A percentile compares a stretch with the other conserved stretches of the same genome.
Conservation (phyloP, 2,329 filamentous ascomycete genomes). For the Lithohypha guttulata region DNA sequence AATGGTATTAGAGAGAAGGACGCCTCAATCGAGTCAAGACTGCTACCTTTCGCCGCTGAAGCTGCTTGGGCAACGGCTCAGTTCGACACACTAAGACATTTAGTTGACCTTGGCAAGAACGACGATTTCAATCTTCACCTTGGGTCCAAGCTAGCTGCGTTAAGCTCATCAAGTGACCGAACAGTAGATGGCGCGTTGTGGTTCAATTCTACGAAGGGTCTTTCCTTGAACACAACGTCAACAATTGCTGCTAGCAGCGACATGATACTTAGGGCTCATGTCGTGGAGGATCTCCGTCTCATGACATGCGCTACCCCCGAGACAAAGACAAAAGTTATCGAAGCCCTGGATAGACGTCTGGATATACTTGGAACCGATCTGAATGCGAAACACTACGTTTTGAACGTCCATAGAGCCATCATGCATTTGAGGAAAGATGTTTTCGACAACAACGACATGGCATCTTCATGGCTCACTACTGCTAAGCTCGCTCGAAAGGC, state of each 20-base stretch:
- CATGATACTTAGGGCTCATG: constrained; percentile 73
- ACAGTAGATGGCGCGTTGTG: constrained; percentile 48
- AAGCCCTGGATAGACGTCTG: constrained; percentile 62
- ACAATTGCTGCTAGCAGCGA: constrained; percentile 80
- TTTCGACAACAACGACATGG: constrained; percentile 64
- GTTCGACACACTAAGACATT: constrained; percentile 64
- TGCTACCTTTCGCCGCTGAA: constrained; percentile 78
- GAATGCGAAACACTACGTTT: constrained; percentile 83
- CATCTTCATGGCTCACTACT: constrained; percentile 73
- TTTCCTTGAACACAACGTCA: constrained; percentile 65
- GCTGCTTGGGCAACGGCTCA: constrained; percentile 82
- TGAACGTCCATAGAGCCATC: constrained; percentile 73
- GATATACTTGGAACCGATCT: constrained; percentile 81
- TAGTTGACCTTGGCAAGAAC: constrained; percentile 40
- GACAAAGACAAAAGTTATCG: constrained; percentile 36
- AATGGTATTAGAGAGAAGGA: constrained; percentile 52
- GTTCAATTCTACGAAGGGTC: constrained; percentile 57
- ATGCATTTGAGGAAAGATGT: constrained; percentile 60
- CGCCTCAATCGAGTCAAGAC: constrained; percentile 39
- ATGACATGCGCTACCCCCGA: constrained; percentile 56
- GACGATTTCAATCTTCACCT: constrained; percentile 76
- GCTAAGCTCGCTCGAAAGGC: constrained; percentile 79
- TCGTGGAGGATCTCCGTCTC: constrained; percentile 60
- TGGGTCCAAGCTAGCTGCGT: constrained; percentile 54
- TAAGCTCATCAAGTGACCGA: constrained; percentile 29